These are phyloP conservation scores for Tetrapisispora iriomotensis DNA, from an alignment of 805 yeast genomes.

Conservation along the genomic window DNA sequence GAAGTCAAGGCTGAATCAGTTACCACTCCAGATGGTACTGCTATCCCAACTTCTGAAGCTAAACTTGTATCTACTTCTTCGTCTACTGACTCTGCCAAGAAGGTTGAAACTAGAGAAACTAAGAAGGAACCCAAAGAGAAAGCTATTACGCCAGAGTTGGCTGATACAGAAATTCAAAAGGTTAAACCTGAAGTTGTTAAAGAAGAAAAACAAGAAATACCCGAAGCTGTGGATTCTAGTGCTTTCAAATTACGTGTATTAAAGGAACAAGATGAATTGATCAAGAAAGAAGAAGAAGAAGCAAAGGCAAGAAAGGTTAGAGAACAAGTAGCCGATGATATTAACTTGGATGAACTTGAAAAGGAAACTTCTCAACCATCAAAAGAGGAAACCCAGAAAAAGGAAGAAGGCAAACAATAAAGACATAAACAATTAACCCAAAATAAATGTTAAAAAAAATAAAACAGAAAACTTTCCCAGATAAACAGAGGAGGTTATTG, in stretches of 20 bases:
- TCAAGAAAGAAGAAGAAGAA: slow-evolving; percentile 77
- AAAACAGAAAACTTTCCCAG: too few relatives aligned
- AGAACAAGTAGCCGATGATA: slow-evolving; percentile 29
- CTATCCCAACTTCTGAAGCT: background rate
- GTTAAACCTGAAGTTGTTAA: background rate
- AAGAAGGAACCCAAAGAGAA: background rate
- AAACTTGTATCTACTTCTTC: background rate
- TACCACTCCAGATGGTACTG: background rate
- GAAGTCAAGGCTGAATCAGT: background rate
- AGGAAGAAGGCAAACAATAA: background rate
- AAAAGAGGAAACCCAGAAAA: background rate
- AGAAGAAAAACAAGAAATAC: slow-evolving; percentile 5
- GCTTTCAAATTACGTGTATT: slow-evolving; percentile 62
- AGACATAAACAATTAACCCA: background rate
- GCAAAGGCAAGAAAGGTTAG: slow-evolving; percentile 38
- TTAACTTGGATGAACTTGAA: slow-evolving; percentile 30
- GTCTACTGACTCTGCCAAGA: too few relatives aligned
- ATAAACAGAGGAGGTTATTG: too few relatives aligned
- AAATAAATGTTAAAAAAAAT: background rate
- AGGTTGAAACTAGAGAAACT: too few relatives aligned
- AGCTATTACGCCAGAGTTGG: background rate
- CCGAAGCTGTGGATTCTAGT: slow-evolving; percentile 30
- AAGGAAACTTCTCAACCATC: slow-evolving; percentile 1
- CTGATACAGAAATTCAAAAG: background rate
- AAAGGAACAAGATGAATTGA: slow-evolving; percentile 72